Evolutionary conservation across 2,329 filamentous ascomycete species (phyloP), one percentile per base, ranked within the genome.

Genomic region (Sphaerulina vaccinii): DNA sequence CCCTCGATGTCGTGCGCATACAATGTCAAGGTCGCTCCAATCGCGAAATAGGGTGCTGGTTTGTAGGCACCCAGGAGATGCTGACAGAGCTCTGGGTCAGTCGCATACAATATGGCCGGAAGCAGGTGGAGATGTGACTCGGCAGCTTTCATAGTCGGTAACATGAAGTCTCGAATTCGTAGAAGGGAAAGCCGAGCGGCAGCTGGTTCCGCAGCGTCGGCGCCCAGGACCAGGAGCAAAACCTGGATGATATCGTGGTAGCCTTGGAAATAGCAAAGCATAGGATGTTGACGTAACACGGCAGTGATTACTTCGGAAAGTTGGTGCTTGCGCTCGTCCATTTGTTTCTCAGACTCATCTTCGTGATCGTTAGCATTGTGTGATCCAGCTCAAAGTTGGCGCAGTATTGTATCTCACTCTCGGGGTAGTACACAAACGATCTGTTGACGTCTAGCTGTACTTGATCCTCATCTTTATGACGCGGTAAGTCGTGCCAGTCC

Each of bases 191-290:
- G 83, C n/a, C 88, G 86, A 27, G 87, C 80, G 24, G 95, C 82
- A 13, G 86, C 83, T 5, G 77, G 70, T 15, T 79, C 76, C 13
- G 88, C 85, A 48, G 77, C 68, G 18, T 77, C 65, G 8, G 82
- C 73, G 0, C 86, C 85, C 3, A 99, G 78, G 9, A 96, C 91
- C 11, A 99, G 80, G 35, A 97, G 81, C 54, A 99, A 80, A 19
- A 99, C 93, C 73, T 99, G 95, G 62, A 89, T 93, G 65, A 99
- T 97, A 73, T 99, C 93, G 71, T 99, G 93, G 70, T 95, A 99
- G 68, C 93, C 93, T 74, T 99, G 93, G 71, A 99, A 99, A 73
- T 99, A 99, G 75, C 85, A 90, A 29, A 99, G 82, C 68, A 86
- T 85, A 13, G 91, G 90, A 64, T 95, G 80, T 27, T 81, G 81